phyloP scores from a whole-genome alignment of 768 basidiomycete genomes.

The Hysterangium stoloniferum region DNA sequence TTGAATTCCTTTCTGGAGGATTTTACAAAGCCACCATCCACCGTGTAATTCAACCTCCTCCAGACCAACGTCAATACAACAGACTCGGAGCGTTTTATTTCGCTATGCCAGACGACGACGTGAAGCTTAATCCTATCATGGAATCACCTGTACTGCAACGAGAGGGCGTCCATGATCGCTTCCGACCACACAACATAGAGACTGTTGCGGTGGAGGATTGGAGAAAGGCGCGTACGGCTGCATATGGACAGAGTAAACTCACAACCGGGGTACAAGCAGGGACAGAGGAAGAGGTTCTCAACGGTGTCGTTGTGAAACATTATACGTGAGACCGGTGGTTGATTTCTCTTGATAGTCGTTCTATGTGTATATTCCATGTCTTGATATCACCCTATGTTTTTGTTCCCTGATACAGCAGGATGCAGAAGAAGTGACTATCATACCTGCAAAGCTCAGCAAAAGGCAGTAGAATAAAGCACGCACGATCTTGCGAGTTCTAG shows the following conservation, averaged over 20 bases:
- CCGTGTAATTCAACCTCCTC: conserved; percentile 51
- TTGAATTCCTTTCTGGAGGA: conserved; percentile 55
- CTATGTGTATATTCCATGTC: too few relatives aligned
- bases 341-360: too few relatives aligned
- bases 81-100: conserved; percentile 58
- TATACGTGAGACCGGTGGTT: conserved; percentile 33
- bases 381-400: too few relatives aligned
- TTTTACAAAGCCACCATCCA: conserved; percentile 55
- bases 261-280: conserved; percentile 29
- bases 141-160: conserved; percentile 44
- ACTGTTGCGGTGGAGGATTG: conserved; percentile 47
- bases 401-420: too few relatives aligned
- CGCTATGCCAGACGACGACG: conserved; percentile 41
- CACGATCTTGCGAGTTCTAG: too few relatives aligned
- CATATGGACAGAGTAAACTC: conserved; percentile 44
- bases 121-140: conserved; percentile 35
- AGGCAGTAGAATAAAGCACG: too few relatives aligned
- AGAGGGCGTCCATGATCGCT: conserved; percentile 32
- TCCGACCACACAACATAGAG: conserved; percentile 25
- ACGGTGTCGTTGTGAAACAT: conserved; percentile 48
- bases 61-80: conserved; percentile 40
- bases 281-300: conserved; percentile 48
- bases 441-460: too few relatives aligned
- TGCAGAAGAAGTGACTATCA: too few relatives aligned
- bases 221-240: conserved; percentile 41